phyloP scores from a whole-genome alignment of 1,139 yeast species.

The Groenewaldozyma auringiensis region DNA sequence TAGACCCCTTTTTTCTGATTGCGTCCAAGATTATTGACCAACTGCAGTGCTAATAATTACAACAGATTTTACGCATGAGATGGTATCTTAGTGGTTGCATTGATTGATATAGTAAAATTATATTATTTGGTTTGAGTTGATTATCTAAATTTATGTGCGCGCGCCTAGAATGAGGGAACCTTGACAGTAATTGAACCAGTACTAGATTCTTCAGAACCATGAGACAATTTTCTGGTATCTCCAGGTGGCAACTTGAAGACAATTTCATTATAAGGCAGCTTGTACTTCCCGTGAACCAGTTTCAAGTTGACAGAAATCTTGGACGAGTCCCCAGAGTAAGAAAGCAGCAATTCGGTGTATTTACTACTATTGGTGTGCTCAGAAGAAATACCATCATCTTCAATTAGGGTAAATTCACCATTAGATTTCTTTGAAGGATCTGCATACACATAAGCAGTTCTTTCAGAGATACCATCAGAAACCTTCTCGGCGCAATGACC shows the following conservation, averaged over 20 bases:
- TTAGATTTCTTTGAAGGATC: constrained; percentile 3
- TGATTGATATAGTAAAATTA: too few relatives aligned
- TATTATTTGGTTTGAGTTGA: too few relatives aligned
- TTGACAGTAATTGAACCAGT: constrained; percentile 1
- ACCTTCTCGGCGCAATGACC: constrained; percentile 8
- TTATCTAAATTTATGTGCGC: too few relatives aligned
- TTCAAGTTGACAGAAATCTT: constrained; percentile 2
- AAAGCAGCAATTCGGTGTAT: constrained; percentile 6
- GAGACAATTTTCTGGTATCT: constrained; percentile 4
- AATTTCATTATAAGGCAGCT: constrained; percentile 8
- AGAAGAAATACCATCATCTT: constrained; percentile 11
- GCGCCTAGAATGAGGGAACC: not conserved
- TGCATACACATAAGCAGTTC: constrained; percentile 7
- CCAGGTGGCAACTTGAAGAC: constrained; percentile 7
- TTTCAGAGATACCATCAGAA: constrained; percentile 8
- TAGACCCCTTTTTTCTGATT: too few relatives aligned
- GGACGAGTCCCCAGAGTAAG: constrained; percentile 6
- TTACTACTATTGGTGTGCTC: constrained; percentile 6
- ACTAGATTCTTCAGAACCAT: not conserved
- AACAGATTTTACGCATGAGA: too few relatives aligned
- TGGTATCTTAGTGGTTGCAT: too few relatives aligned
- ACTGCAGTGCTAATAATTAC: too few relatives aligned
- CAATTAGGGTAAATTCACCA: constrained; percentile 9
- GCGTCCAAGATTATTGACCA: too few relatives aligned
- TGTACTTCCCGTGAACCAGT: constrained; percentile 3